Evolutionary conservation across 768 basidiomycete genomes (phyloP).

Genomic region (Mrakia blollopis): DNA sequence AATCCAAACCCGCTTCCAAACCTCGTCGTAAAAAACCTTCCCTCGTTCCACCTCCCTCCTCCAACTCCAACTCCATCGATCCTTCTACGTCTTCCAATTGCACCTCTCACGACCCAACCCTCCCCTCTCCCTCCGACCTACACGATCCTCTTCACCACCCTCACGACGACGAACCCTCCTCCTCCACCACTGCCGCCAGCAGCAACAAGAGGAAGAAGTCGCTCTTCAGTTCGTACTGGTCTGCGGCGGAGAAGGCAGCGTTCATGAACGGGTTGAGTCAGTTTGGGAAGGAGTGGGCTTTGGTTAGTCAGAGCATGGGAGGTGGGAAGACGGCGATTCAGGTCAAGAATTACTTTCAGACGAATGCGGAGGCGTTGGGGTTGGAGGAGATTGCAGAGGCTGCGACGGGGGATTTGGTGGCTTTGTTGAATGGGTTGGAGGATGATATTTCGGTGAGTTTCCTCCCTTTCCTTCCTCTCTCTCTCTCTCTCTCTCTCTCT

Average conservation of each 20-base stretch:
- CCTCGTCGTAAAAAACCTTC: constrained; percentile 12
- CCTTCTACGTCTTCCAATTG: too few species aligned
- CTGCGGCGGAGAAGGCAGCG: constrained; percentile 18
- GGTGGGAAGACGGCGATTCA: constrained; percentile 23
- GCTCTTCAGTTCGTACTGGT: constrained; percentile 22
- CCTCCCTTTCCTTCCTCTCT: not conserved
- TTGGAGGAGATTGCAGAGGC: constrained; percentile 11
- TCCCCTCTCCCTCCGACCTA: not conserved
- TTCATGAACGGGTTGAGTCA: constrained; percentile 8
- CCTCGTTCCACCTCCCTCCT: not conserved
- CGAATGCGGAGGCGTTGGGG: constrained; percentile 10
- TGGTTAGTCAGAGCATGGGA: constrained; percentile 9
- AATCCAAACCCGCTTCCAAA: not conserved
- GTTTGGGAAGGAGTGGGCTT: constrained; percentile 24
- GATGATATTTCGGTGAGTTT: constrained; percentile 13
- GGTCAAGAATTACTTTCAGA: constrained; percentile 22
- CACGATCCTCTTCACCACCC: not conserved
- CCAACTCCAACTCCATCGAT: not conserved
- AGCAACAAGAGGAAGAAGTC: constrained; percentile 10
- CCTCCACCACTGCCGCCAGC: too few species aligned
- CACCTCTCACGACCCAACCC: not conserved
- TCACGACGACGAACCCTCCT: not conserved
- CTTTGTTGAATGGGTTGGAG: not conserved
- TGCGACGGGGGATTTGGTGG: not conserved
- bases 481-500: not conserved